phyloP scores from a whole-genome alignment of 2,329 filamentous ascomycete genomes.

The Colletotrichum sp. region DNA sequence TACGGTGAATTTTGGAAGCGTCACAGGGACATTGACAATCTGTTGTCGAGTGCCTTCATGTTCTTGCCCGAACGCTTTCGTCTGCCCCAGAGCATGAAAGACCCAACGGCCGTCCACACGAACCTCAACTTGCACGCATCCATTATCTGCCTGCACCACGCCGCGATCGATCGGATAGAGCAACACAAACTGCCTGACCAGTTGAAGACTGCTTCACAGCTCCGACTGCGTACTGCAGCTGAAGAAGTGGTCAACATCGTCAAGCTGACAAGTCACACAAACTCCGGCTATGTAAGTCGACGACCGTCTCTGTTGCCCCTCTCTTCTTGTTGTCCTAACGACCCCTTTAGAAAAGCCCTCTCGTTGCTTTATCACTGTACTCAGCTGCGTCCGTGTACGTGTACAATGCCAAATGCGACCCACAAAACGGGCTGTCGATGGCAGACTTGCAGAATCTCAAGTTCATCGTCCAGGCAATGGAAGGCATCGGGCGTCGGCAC shows the following conservation, averaged over 20 bases:
- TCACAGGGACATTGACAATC: constrained; percentile 82
- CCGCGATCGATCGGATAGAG: constrained; percentile 82
- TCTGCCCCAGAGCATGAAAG: constrained; percentile 69
- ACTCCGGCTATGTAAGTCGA: constrained; percentile 66
- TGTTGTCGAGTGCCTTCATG: constrained; percentile 77
- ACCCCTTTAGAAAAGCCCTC: constrained; percentile 68
- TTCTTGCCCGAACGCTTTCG: constrained; percentile 77
- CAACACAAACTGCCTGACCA: constrained; percentile 68
- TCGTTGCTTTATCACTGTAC: constrained; percentile 84
- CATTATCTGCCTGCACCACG: constrained; percentile 87
- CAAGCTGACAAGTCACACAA: constrained; percentile 75
- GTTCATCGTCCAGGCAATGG: constrained; percentile 80
- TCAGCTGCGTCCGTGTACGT: constrained; percentile 85
- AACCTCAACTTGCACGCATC: constrained; percentile 91
- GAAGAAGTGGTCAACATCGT: constrained; percentile 86
- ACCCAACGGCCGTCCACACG: constrained; percentile 77
- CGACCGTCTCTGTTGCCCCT: background rate
- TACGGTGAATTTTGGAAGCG: constrained; percentile 85
- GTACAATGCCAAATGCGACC: constrained; percentile 73
- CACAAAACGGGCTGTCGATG: constrained; percentile 61
- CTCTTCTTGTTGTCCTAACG: background rate
- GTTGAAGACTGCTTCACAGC: constrained; percentile 72
- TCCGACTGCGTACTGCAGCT: constrained; percentile 77
- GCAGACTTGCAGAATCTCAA: constrained; percentile 60
- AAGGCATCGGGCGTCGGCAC: constrained; percentile 74